phyloP scores from a whole-genome alignment of 129 eudicot genomes.

The Lonicera japonica region DNA sequence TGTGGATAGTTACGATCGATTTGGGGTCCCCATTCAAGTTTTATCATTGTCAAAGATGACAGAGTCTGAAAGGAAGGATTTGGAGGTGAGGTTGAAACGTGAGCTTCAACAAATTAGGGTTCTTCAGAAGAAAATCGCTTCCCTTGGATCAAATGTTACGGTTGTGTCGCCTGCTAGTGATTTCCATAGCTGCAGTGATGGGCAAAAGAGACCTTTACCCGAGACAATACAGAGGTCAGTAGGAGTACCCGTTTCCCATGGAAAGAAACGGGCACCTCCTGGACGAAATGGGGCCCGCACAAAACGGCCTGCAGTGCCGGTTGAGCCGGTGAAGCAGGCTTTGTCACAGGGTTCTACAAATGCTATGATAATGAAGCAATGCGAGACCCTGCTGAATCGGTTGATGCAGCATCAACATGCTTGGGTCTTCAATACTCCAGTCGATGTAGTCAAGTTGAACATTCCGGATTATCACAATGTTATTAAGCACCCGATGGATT shows the following conservation, averaged over 20 bases:
- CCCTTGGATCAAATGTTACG: conserved; percentile 13
- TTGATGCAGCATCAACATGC: conserved; percentile 50
- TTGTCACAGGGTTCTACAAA: conserved; percentile 27
- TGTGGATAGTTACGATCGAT: conserved; percentile 38
- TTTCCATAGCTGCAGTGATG: conserved; percentile 51
- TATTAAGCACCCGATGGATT: conserved; percentile 90
- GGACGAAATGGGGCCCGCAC: conserved; percentile 43
- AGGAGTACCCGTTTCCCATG: conserved; percentile 18
- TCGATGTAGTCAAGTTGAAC: conserved; percentile 55
- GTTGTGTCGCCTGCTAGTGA: conserved; percentile 42
- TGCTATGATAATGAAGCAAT: conserved; percentile 60
- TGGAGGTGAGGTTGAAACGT: conserved; percentile 43
- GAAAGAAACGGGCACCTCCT: conserved; percentile 36
- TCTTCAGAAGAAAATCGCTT: conserved; percentile 50
- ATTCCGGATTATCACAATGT: conserved; percentile 70
- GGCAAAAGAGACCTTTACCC: conserved; percentile 33
- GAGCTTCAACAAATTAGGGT: conserved; percentile 62
- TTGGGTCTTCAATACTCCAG: conserved; percentile 75
- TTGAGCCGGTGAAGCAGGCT: conserved; percentile 30
- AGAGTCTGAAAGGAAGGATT: conserved; percentile 47
- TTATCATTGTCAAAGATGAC: conserved; percentile 56
- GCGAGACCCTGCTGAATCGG: conserved; percentile 51
- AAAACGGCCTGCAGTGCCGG: conserved; percentile 18
- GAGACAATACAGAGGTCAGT: conserved; percentile 21
- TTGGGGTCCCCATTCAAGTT: conserved; percentile 53